Base-by-base conservation (phyloP, 768 basidiomycete genomes). In the Dentipellis fragilis region DNA sequence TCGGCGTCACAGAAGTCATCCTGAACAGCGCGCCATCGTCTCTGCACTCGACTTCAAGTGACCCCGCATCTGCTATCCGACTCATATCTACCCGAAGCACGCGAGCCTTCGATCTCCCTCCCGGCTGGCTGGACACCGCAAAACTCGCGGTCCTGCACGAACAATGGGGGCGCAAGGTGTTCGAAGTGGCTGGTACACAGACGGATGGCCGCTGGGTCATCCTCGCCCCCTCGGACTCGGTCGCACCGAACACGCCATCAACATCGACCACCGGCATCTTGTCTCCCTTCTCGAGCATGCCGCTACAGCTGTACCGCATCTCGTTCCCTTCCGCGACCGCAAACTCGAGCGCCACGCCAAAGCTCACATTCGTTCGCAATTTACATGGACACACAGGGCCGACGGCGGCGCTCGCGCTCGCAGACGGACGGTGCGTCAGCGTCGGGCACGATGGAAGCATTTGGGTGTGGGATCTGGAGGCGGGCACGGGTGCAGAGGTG, bases 191-290 rank as follows among this genome's bases (percentile, higher is more conserved):
- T n/a, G 85, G 82, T 61, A 83, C 79, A 14, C 84, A 88, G 63
- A 88, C 89, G 5, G 89, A 91, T 64, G 89, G 89, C 9, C 90
- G 88, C 74, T 92, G 87, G 86, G 82, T 80, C 55, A 83, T 91
- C 11, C 75, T 90, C 49, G 88, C 84, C 12, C 81, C 87, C 12
- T 81, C 76, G 16, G 65, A 67, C 12, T 60, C 60, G 2, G 49
- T 55, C 8, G 10, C 68, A 22, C 58, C 66, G 14, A 49, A 57
- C 54, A 19, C 58, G 17, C 58, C 65, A 16, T 64, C 71, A 49
- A 60, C 61, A 3, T 53, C 57, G 1, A 10, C 68, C 21, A 58
- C 66, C 16, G 49, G 35, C 38, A 47, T 37, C 8, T 39, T 49
- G 9, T 37, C 12, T 42, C 17, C 56, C 49, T 12, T 57, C 57